Base-by-base conservation (phyloP, 768 basidiomycete genomes). In the Lentinula edodes region DNA sequence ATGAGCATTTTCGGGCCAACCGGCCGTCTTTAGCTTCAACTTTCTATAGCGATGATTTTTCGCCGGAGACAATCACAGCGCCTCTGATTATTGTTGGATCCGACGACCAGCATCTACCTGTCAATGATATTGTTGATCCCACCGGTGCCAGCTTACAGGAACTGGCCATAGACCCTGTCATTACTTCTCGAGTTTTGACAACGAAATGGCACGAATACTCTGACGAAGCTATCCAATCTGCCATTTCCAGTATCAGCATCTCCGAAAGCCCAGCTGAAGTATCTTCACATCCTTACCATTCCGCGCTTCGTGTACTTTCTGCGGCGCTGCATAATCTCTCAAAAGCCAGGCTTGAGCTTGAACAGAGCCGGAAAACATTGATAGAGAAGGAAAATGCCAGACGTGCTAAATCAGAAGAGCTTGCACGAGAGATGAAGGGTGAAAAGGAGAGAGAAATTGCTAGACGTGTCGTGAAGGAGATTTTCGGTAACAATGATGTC, bases 181-280 rank as follows among this genome's bases (percentile, higher is more conserved):
- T 77, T 12, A 73, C 76, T 1, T 69, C 78, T 1, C 80, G 84
- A 62, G 79, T 92, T 10, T 78, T 93, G 16, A 75, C 80, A 2
- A 88, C 85, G 8, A 82, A 78, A 68, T 94, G 91, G 90, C 91
- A 93, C 68, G 82, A 85, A 23, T 86, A 84, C 66, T 85, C 89
- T 2, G 90, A 93, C 70, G 84, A 89, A 53, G 87, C 81, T 1
- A 88, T 93, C 46, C 85, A 88, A 62, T 74, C 78, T 15, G 80
- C 84, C 3, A 82, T 92, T 23, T 80, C 88, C 0, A 74, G 73
- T 18, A 71, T 89, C 13, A 68, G 75, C 58, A 62, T 66, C 12
- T 70, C 78, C 3, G 79, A 83, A 39, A 79, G 83, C 0, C 80
- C 81, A 1, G 78, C 80, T 6, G 78, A 83, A 51, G 66, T 74